Base-by-base conservation (phyloP, 1,139 yeast species). In the Candida buenavistaensis region DNA sequence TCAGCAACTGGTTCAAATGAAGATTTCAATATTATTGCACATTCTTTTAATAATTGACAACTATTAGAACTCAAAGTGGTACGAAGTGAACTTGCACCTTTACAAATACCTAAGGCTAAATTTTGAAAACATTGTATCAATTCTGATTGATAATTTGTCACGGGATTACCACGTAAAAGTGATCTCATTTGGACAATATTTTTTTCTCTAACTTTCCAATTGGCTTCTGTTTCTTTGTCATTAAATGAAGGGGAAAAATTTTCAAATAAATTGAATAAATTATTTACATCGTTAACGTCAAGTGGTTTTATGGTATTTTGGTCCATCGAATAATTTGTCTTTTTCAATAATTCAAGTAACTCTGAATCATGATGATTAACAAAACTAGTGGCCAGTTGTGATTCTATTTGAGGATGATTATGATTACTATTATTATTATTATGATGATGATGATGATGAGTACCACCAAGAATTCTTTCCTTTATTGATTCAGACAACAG, bases 151-250 rank as follows among this genome's bases (percentile, higher is more conserved):
- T 56, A 73, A 1, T 69, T 68, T 0, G 38, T 37, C 1, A 50
- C 33, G 1, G 64, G 8, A 49, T 81, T 78, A 2, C 90, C 90
- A 26, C 89, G 63, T 3, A 87, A 47, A 2, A 84, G 52, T 2
- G 73, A 65, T 38, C 97, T 68, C 25, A 88, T 52, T 35, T 68
- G 71, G 2, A 73, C 50, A 2, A 89, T 72, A 37, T 64, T 65
- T 38, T 72, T 72, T 48, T 90, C 97, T 50, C 99, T 71, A 1
- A 54, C 50, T 16, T 69, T 62, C 99, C 99, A 92, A 52, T 92
- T 92, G 41, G 72, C 72, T 52, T 94, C 98, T 0, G 95, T 83
- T 57, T 94, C 98, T 49, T 82, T 88, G 2, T 81, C 82, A n/a
- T 71, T 73, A 51, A 92, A 87, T 11, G 57, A 57, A 1, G 63